Percentiles rank a stretch among this genome's conserved stretches.
phyloP scores from a whole-genome alignment of 257 asterid genomes.

The Leptodermis oblonga region DNA sequence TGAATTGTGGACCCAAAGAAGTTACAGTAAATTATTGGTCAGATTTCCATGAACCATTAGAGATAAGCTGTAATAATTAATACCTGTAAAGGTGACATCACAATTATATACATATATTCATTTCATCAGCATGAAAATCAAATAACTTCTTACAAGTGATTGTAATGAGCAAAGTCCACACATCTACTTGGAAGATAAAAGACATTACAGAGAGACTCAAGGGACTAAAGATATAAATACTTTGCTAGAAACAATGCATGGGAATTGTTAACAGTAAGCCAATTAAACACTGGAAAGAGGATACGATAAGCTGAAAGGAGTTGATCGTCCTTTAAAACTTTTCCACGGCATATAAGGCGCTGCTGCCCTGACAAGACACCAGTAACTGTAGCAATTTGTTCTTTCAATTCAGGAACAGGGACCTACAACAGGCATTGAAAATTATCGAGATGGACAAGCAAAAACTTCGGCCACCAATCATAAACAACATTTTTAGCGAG shows the following conservation, averaged over 20 bases:
- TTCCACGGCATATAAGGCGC: slow-evolving; percentile 98
- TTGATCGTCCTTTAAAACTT: slow-evolving; percentile 90
- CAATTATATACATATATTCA: background rate
- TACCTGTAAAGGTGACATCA: background rate
- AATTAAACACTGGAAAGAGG: slow-evolving; percentile 36
- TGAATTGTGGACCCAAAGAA: background rate
- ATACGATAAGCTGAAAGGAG: slow-evolving; percentile 99
- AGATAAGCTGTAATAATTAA: background rate
- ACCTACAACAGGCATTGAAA: slow-evolving; percentile 41
- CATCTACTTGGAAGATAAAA: background rate
- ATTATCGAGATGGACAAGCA: background rate
- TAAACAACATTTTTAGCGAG: background rate
- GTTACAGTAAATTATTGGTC: background rate
- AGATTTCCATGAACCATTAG: background rate
- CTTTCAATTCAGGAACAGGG: slow-evolving; percentile 85
- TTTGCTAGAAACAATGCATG: too few species aligned
- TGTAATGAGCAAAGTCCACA: background rate
- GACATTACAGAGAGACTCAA: background rate
- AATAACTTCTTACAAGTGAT: background rate
- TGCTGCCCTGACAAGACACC: slow-evolving; percentile 91
- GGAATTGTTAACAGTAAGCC: background rate
- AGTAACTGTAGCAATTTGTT: slow-evolving; percentile 84
- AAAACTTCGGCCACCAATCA: slow-evolving; percentile 6
- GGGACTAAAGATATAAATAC: background rate
- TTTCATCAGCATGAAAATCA: background rate